Base-by-base conservation (phyloP, 148 eudicot species). In the Rhododendron simsii region DNA sequence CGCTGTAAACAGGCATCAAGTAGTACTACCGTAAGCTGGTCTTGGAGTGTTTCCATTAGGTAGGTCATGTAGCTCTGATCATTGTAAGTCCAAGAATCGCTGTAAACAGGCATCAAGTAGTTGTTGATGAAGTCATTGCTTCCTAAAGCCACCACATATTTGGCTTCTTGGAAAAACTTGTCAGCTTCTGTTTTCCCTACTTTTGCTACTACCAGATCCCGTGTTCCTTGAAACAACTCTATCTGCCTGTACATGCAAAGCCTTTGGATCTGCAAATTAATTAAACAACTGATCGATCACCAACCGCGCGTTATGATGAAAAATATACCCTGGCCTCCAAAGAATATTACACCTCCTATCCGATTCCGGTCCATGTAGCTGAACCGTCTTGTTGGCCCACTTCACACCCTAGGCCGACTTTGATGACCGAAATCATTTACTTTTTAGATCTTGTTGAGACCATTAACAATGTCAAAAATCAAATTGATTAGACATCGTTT, bases 81-180 rank as follows among this genome's bases (percentile, higher is more conserved):
- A 33, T 91, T 87, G 88, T 93, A 96, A 14, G 88, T 90, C 92
- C 94, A 95, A 2, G 98, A 92, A 87, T 95, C 99, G 1, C 91
- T 87, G 79, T 95, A 93, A 61, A 95, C 92, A 2, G 99, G 99
- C 98, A 94, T 93, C 86, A 95, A 89, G 84, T 90, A 97, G 85
- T 97, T 94, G 93, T 97, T 97, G 91, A 97, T 97, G 91, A 97
- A 97, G 83, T 97, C 99, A 41, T 97, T 97, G 90, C 98, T 94
- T 69, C 99, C 99, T 26, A 97, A 84, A 41, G 98, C 99, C 12
- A 97, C 98, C 37, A 94, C 93, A 28, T 97, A 97, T 2, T 81
- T 88, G 5, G 96, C 88, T 30, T 91, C 86, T 86, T 88, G 85
- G 78, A 97, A 97, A 84, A 94, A 94, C 71, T 93, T 91, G 0